Conservation (phyloP, 75 land plant genomes). For the Cunninghamia lanceolata region DNA sequence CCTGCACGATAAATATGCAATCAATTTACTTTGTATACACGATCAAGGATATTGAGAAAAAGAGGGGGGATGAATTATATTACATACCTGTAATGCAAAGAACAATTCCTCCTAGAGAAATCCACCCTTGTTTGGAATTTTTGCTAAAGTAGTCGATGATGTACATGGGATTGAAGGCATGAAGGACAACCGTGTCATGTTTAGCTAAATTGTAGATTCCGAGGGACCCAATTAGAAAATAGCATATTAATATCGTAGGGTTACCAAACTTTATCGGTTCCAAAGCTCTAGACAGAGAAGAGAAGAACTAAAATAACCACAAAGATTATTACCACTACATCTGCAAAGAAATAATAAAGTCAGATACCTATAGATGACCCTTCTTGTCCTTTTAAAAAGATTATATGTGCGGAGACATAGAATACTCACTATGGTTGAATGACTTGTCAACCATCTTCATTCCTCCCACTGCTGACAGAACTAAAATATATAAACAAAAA, state of each 20-base stretch:
- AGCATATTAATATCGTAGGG: slow-evolving; percentile 43
- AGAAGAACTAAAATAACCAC: slow-evolving; percentile 31
- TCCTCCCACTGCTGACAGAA: slow-evolving; percentile 77
- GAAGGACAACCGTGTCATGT: slow-evolving; percentile 35
- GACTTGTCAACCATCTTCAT: slow-evolving; percentile 32
- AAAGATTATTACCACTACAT: slow-evolving; percentile 30
- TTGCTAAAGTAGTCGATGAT: slow-evolving; percentile 36
- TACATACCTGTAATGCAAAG: slow-evolving; percentile 35
- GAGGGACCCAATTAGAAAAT: slow-evolving; percentile 24
- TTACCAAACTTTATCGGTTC: slow-evolving; percentile 55
- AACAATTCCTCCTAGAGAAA: slow-evolving; percentile 54
- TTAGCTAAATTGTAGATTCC: slow-evolving; percentile 43
- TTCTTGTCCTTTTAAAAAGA: neutral
- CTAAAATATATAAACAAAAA: slow-evolving; percentile 26
- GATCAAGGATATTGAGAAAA: neutral
- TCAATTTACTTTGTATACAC: too few relatives aligned
- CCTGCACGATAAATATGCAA: slow-evolving; percentile 25
- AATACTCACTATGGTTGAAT: neutral
- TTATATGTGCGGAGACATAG: too few relatives aligned
- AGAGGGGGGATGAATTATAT: neutral
- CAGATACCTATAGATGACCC: neutral
- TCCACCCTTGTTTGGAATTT: slow-evolving; percentile 32
- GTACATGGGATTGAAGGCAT: slow-evolving; percentile 43
- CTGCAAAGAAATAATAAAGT: slow-evolving; percentile 20
- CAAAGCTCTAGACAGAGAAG: slow-evolving; percentile 43